These are phyloP conservation scores for Nothophoma quercina DNA, from an alignment of 2,329 filamentous ascomycete genomes.

Conservation along the genomic window DNA sequence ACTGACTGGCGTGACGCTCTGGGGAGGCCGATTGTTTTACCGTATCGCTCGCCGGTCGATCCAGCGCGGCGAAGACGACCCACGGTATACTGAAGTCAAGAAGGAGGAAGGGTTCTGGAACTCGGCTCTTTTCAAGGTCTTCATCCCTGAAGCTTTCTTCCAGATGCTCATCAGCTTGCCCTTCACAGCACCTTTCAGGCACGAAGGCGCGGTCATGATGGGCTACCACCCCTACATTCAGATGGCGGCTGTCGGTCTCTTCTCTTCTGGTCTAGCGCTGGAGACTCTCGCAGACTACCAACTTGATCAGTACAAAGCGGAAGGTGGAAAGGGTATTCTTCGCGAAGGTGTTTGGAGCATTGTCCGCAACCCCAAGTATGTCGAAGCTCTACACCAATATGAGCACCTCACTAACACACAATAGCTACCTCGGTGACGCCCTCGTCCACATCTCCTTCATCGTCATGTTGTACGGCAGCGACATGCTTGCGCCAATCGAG, in stretches of 20 bases:
- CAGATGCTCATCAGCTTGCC: conserved; percentile 65
- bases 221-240: conserved; percentile 48
- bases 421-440: conserved; percentile 67
- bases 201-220: conserved; percentile 49
- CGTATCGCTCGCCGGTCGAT: conserved; percentile 60
- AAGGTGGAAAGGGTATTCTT: conserved; percentile 54
- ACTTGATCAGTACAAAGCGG: conserved; percentile 59
- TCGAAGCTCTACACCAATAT: conserved; percentile 13
- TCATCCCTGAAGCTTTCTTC: conserved; percentile 65
- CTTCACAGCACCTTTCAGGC: conserved; percentile 64
- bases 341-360: conserved; percentile 68
- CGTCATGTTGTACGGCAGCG: conserved; percentile 63
- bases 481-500: conserved; percentile 62
- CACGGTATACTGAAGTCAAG: conserved; percentile 63
- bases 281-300: conserved; percentile 66
- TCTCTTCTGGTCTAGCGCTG: conserved; percentile 63
- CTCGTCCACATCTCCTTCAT: conserved; percentile 68
- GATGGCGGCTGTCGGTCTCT: conserved; percentile 61
- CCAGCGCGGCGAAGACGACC: conserved; percentile 62
- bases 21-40: conserved; percentile 65
- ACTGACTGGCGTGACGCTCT: conserved; percentile 63
- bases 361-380: conserved; percentile 68
- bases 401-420: background rate
- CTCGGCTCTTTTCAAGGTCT: conserved; percentile 61
- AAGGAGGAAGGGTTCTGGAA: conserved; percentile 65